Evolutionary conservation across 257 asterid species (phyloP), one percentile per base, ranked within the genome.

Genomic region (Nicotiana otophora): DNA sequence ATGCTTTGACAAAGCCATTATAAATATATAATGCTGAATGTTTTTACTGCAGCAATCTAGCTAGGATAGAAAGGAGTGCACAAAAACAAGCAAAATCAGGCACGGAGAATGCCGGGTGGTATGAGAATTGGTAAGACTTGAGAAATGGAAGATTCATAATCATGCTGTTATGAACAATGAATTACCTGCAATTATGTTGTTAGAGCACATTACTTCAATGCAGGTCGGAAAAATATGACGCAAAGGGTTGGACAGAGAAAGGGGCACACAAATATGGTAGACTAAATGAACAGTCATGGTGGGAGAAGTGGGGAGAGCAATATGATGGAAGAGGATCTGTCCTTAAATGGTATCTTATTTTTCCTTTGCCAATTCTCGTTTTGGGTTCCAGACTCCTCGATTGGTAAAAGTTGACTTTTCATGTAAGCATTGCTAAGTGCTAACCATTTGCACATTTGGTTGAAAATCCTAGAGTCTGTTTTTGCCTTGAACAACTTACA

Each of bases 231-330:
- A 96, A 96, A 74, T 96, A 96, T 86, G 99, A 96, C 81, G 99
- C 99, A 48, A 96, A 96, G 89, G 99, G 99, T 55, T 92, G 93
- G 96, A 93, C 98, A 10, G 98, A 96, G 92, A 96, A 96, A 87
- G 98, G 98, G 64, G 97, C 98, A 9, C 98, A 96, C 78, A 96
- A 96, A 82, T 96, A 96, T 79, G 99, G 99, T 63, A 91, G 98
- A 86, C 68, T 96, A 88, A 91, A 96, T 83, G 98, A 94, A 82
- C 97, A 96, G 83, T 96, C 99, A 10, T 96, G 99, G 98, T 94
- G 99, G 98, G 98, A 96, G 87, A 96, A 93, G 87, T 96, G 99
- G 99, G 99, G 99, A 75, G 99, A 96, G 82, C 89, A 92, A 84
- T 96, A 94, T 81, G 99, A 96, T 87, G 98, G 99, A 78, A 88